Conservation (phyloP, 2,329 filamentous ascomycete genomes). For the Alternaria infectoria region DNA sequence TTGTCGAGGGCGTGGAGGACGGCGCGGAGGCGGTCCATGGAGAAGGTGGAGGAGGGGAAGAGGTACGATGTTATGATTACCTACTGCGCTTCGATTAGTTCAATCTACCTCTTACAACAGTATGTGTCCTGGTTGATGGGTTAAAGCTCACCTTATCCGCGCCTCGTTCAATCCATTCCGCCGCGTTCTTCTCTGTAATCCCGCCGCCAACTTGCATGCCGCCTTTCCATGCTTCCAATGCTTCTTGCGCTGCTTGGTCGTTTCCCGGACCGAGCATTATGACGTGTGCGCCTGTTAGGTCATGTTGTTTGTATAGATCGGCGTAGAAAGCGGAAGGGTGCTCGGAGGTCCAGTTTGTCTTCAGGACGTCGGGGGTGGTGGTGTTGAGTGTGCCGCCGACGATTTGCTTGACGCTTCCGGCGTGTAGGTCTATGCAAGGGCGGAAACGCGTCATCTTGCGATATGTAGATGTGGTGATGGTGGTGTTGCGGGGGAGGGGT, state of each 20-base stretch:
- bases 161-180: slow-evolving; percentile 83
- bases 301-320: slow-evolving; percentile 76
- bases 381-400: slow-evolving; percentile 82
- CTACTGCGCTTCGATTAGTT: slow-evolving; percentile 58
- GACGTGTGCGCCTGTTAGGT: slow-evolving; percentile 82
- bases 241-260: slow-evolving; percentile 76
- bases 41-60: slow-evolving; percentile 85
- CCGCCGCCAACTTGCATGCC: slow-evolving; percentile 93
- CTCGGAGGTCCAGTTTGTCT: slow-evolving; percentile 91
- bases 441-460: slow-evolving; percentile 84
- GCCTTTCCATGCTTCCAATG: slow-evolving; percentile 77
- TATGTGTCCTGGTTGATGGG: no score
- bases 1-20: slow-evolving; percentile 75
- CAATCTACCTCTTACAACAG: not conserved
- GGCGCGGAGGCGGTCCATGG: slow-evolving; percentile 73
- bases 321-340: slow-evolving; percentile 84
- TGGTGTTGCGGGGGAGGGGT: slow-evolving; percentile 24
- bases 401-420: slow-evolving; percentile 98
- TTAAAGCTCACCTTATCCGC: slow-evolving; percentile 90
- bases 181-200: slow-evolving; percentile 84
- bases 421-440: slow-evolving; percentile 95
- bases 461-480: not conserved
- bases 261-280: slow-evolving; percentile 96
- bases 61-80: slow-evolving; percentile 97
- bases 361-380: slow-evolving; percentile 57